phyloP scores from a whole-genome alignment of 1,139 yeast genomes.

The Kurtzmaniella natalensis region DNA sequence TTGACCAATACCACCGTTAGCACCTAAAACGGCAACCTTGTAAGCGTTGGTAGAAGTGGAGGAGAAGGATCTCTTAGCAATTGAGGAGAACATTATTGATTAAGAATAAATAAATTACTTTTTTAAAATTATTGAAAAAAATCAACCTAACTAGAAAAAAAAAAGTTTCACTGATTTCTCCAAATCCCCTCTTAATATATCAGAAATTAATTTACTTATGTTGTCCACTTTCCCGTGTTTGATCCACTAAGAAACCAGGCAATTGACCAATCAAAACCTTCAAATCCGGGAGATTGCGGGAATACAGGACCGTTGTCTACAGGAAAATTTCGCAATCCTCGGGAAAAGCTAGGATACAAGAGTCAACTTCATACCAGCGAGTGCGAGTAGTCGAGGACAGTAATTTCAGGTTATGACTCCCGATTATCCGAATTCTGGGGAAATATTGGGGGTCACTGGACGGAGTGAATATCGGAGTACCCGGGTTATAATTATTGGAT shows the following conservation, averaged over 20 bases:
- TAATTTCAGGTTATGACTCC: no score
- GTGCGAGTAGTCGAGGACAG: no score
- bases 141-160: no score
- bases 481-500: background rate
- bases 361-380: no score
- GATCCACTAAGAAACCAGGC: background rate
- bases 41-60: slow-evolving; percentile 57
- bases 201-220: no score
- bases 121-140: no score
- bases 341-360: no score
- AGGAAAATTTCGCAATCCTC: slow-evolving; percentile 1
- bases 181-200: no score
- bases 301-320: background rate
- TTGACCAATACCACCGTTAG: slow-evolving; percentile 92
- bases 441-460: background rate
- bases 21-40: slow-evolving; percentile 75
- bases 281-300: slow-evolving; percentile 1
- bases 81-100: slow-evolving; percentile 38
- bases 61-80: slow-evolving; percentile 65
- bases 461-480: background rate
- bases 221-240: slow-evolving; percentile 2
- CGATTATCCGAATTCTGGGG: slow-evolving; percentile 2
- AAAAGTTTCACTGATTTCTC: no score
- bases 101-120: slow-evolving; percentile 1
- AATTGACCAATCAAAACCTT: background rate